Evolutionary conservation across 2,329 filamentous ascomycete genomes (phyloP), one percentile per base, ranked within the genome.

Genomic region (Claviceps pazoutovae): DNA sequence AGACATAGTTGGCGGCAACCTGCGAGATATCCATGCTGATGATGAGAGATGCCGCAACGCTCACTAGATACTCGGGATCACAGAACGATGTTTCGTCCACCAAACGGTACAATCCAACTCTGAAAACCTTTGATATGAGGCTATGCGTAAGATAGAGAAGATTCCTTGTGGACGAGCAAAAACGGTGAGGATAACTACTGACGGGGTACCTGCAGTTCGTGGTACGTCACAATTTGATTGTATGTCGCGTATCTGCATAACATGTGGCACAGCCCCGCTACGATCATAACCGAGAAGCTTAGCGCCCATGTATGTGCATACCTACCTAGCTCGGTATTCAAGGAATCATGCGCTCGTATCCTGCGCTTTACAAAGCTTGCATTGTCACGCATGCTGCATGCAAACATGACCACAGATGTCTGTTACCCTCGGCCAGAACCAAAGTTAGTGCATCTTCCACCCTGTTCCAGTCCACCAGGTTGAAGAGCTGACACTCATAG

Each of bases 1-100:
- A 85, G 75, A 98, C 85, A 75, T 98, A 98, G 71, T 88, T 86
- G 61, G 90, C 85, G 64, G 96, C 84, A 59, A 90, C 88, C 66
- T 94, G 86, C 56, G 94, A 86, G 62, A 97, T 83, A 66, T 98
- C 93, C 93, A 98, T 98, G 13, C 44, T 47, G 23, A 43, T 13
- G 14, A 21, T 14, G 37, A 13, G 26, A 19, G 48, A 46, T 37
- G 45, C 41, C 45, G 42, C 19, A 39, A 44, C 48, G 37, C 51
- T 38, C 14, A 42, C 23, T 19, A 19, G n/a, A 19, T 16, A 30
- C 19, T n/a, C 45, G 36, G 26, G 21, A 5, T 50, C 51, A 53
- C 46, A 49, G 43, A 47, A 46, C 42, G 30, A 7, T 42, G 26
- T 34, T 41, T 34, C 13, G 4, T 14, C 11, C 19, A 19, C 16